Evolutionary conservation across 805 yeast genomes (phyloP), one percentile per base, ranked within the genome.

Genomic region (Wickerhamiella siamensis): DNA sequence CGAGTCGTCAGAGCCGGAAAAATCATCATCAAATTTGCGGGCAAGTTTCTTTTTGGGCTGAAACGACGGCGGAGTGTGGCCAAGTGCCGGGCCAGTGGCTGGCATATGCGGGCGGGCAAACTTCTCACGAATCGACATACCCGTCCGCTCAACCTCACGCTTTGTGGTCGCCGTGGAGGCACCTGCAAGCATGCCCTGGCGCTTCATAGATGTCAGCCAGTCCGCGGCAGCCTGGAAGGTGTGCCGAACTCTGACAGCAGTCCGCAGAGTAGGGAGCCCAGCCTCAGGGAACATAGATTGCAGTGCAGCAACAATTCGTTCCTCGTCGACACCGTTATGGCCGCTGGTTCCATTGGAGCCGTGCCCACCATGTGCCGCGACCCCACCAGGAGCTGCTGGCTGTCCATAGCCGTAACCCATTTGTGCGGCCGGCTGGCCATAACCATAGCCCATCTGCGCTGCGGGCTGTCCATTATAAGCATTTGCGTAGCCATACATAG

Each of bases 1-100:
- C 52, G 67, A 58, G 16, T 67, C 75, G 46, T 73, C 75, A 32
- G 59, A 60, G 33, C 52, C 74, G 52, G 67, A 59, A 17, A 67
- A 75, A 45, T 73, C 75, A 31, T 58, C 60, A 31, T 53, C 44
- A 18, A 40, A 38, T 34, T 38, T 43, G 15, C 41, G 34, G 19
- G 16, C 29, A 16, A 40, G 31, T 15, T 36, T 40, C 22, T 22
- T 24, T 10, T 26, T 8, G 31, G 9, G 43, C 43, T 27, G 43
- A 27, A 16, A 27, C 15, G 21, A 21, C 39, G 29, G 14, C 22
- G 35, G 38, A 17, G 19, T 32, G 31, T 20, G 31, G 26, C 42
- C 43, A 42, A 33, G 33, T 19, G 31, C 43, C 21, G 35, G 15
- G 15, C 22, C 38, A n/a, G 21, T 6, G 16, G n/a, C 33, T 15